These are phyloP conservation scores for Coelastrella sp. DNA, from an alignment of 139 green algal genomes.

Conservation along the genomic window DNA sequence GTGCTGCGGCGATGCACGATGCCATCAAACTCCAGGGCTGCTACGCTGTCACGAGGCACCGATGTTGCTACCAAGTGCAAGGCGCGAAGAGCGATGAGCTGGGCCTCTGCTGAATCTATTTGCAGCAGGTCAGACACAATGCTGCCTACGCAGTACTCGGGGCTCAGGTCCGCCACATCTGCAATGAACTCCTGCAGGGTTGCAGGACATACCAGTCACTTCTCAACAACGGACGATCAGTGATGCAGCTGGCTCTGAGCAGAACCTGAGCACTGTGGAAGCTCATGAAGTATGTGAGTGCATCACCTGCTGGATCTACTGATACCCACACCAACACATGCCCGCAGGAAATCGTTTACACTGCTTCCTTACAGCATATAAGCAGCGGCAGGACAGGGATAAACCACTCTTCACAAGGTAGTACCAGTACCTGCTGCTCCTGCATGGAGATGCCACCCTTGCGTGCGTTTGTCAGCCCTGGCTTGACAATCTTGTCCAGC, in stretches of 20 bases:
- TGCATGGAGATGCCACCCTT: slow-evolving; percentile 62
- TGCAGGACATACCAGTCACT: not conserved
- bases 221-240: too few relatives aligned
- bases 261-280: too few relatives aligned
- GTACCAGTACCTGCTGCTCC: slow-evolving; percentile 63
- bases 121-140: slow-evolving; percentile 86
- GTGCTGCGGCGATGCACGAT: not conserved
- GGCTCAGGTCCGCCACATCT: slow-evolving; percentile 63
- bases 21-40: not conserved
- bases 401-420: not conserved
- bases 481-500: slow-evolving; percentile 67
- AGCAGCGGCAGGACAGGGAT: not conserved
- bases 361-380: not conserved
- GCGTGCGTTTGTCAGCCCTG: slow-evolving; percentile 65
- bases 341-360: not conserved
- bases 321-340: not conserved
- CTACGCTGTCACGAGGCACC: slow-evolving; percentile 2
- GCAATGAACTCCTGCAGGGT: slow-evolving; percentile 66
- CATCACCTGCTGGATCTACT: not conserved
- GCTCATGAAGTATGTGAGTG: too few relatives aligned
- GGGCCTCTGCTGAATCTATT: slow-evolving; percentile 9
- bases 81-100: slow-evolving; percentile 23
- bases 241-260: too few relatives aligned
- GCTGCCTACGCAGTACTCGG: slow-evolving; percentile 74
- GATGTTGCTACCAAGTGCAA: slow-evolving; percentile 30